Evolutionary conservation across 371 early-diverging fungal genomes (phyloP).

Genomic region (Mucor circinelloides): DNA sequence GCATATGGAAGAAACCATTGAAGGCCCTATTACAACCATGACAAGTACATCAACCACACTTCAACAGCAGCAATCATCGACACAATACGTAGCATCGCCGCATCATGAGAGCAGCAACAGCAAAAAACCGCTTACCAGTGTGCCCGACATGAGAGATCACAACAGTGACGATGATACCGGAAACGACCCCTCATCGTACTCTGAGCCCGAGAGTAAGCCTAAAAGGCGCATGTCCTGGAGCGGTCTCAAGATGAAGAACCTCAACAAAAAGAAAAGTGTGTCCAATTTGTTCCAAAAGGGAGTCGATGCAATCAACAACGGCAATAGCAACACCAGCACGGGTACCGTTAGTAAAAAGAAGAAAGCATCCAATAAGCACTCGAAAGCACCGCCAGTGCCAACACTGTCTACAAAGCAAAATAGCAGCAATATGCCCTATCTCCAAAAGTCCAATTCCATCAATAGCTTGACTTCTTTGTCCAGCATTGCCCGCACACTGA

Average conservation of each 20-base stretch:
- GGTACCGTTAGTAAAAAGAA: slow-evolving; percentile 1
- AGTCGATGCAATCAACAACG: neutral
- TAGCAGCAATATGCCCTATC: slow-evolving; percentile 1
- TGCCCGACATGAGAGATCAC: neutral
- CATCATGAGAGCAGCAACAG: neutral
- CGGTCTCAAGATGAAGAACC: slow-evolving; percentile 17
- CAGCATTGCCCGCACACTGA: slow-evolving; percentile 30
- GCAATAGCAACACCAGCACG: neutral
- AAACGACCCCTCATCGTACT: neutral
- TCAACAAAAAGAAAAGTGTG: slow-evolving; percentile 21
- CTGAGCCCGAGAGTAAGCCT: slow-evolving; percentile 12
- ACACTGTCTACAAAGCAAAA: neutral
- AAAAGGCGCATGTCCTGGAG: slow-evolving; percentile 30
- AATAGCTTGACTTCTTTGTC: slow-evolving; percentile 38
- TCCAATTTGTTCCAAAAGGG: slow-evolving; percentile 31
- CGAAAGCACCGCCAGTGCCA: neutral
- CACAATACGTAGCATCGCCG: neutral
- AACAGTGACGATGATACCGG: neutral
- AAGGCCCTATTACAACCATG: slow-evolving; percentile 26
- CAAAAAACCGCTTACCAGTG: neutral
- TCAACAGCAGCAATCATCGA: slow-evolving; percentile 7
- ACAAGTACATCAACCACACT: slow-evolving; percentile 34
- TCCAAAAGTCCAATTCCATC: slow-evolving; percentile 34
- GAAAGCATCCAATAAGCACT: neutral
- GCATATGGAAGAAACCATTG: slow-evolving; percentile 13